Conservation (phyloP, 1,284 basidiomycete species). For the Cyathus olla region DNA sequence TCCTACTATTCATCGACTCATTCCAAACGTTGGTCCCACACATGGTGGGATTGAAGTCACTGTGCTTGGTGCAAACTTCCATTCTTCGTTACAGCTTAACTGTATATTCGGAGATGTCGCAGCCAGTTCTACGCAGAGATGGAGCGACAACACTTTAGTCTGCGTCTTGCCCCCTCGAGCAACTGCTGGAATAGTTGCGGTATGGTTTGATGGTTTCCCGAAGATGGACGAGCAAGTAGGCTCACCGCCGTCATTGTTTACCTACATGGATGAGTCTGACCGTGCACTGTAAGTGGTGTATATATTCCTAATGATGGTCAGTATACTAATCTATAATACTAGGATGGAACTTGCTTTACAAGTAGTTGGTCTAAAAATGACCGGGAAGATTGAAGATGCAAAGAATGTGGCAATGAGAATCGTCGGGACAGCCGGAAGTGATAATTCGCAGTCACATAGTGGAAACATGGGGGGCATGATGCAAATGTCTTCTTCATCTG, state of each 20-base stretch:
- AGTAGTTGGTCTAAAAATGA: slow-evolving; percentile 97
- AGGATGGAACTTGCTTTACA: slow-evolving; percentile 96
- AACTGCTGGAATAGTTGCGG: slow-evolving; percentile 89
- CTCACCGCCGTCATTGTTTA: slow-evolving; percentile 76
- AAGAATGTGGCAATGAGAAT: slow-evolving; percentile 92
- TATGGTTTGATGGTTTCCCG: slow-evolving; percentile 84
- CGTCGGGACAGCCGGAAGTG: slow-evolving; percentile 70
- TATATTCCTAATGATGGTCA: too few species aligned
- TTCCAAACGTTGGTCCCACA: slow-evolving; percentile 93
- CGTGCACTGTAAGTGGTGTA: slow-evolving; percentile 79
- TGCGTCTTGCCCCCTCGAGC: slow-evolving; percentile 91
- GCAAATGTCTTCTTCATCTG: slow-evolving; percentile 58
- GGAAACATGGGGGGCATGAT: slow-evolving; percentile 55
- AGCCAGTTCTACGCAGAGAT: slow-evolving; percentile 88
- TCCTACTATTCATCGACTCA: slow-evolving; percentile 85
- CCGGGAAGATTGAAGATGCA: slow-evolving; percentile 93
- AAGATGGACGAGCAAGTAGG: slow-evolving; percentile 64
- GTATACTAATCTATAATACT: neutral
- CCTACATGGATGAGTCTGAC: slow-evolving; percentile 93
- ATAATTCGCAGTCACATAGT: slow-evolving; percentile 50
- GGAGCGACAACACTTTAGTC: slow-evolving; percentile 95
- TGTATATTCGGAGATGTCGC: slow-evolving; percentile 91
- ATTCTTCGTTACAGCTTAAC: slow-evolving; percentile 73
- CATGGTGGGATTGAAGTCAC: slow-evolving; percentile 97
- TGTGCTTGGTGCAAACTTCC: slow-evolving; percentile 91